Evolutionary conservation across 768 basidiomycete genomes (phyloP).

Genomic region (Clitopilus hobsonii): DNA sequence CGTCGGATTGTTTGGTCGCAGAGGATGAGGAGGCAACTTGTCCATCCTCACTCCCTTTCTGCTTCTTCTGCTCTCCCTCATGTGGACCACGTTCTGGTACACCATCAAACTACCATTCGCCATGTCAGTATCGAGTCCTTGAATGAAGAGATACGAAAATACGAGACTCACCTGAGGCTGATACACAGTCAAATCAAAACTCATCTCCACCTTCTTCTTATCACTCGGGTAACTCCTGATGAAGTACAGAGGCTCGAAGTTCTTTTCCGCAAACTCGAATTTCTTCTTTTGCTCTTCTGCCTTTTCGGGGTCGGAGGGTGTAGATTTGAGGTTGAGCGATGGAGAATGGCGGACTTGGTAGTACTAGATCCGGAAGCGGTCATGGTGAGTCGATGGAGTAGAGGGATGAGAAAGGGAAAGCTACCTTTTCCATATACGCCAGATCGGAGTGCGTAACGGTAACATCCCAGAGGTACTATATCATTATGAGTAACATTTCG

Average conservation of each 20-base stretch:
- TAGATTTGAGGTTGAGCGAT: constrained; percentile 21
- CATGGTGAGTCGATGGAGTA: background rate
- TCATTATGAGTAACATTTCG: background rate
- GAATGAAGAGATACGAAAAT: background rate
- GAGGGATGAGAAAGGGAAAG: background rate
- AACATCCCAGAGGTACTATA: constrained; percentile 36
- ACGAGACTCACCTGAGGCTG: constrained; percentile 35
- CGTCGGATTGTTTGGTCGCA: background rate
- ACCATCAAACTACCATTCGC: constrained; percentile 17
- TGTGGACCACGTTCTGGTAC: constrained; percentile 12
- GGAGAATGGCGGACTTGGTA: constrained; percentile 34
- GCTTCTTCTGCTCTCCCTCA: background rate
- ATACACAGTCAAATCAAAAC: constrained; percentile 44
- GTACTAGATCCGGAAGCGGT: constrained; percentile 20
- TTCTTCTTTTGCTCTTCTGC: constrained; percentile 17
- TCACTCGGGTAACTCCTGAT: constrained; percentile 38
- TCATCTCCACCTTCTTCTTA: constrained; percentile 47
- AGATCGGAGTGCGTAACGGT: constrained; percentile 47
- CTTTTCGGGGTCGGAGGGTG: constrained; percentile 13
- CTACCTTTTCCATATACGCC: constrained; percentile 42
- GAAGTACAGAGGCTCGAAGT: constrained; percentile 42
- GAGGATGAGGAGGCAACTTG: background rate
- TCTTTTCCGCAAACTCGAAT: constrained; percentile 30
- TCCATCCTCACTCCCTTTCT: constrained; percentile 2
- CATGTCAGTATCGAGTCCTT: background rate